Evolutionary conservation across 1,284 basidiomycete species (phyloP).

Genomic region (Ceraceosorus guamensis): DNA sequence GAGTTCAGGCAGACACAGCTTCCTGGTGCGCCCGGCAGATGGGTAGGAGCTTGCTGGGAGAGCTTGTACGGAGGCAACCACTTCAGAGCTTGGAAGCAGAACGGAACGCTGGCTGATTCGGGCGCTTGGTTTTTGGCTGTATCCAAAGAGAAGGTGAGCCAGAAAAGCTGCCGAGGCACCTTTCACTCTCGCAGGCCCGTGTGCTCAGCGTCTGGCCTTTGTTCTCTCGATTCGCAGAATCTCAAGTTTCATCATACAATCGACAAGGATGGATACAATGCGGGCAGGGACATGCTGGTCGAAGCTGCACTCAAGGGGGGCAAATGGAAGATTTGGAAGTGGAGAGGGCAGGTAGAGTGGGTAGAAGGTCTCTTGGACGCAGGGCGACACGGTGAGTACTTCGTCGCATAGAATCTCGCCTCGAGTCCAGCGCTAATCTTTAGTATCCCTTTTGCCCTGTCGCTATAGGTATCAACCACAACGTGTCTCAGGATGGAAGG

Average conservation of each 20-base stretch:
- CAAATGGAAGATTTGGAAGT: constrained; percentile 37
- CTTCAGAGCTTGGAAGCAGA: constrained; percentile 49
- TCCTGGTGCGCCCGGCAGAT: constrained; percentile 41
- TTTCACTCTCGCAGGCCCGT: not conserved
- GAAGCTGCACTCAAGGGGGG: constrained; percentile 36
- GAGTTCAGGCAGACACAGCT: constrained; percentile 45
- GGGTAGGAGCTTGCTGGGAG: constrained; percentile 47
- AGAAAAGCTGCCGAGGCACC: not conserved
- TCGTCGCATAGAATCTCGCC: constrained; percentile 16
- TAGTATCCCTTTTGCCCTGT: not conserved
- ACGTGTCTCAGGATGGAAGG: constrained; percentile 41
- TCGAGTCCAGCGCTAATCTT: not conserved
- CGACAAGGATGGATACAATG: constrained; percentile 46
- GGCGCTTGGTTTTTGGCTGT: constrained; percentile 50
- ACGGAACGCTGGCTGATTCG: constrained; percentile 44
- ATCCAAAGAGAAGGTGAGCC: constrained; percentile 39
- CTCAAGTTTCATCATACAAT: constrained; percentile 44
- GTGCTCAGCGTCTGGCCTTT: not conserved
- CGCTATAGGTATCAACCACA: constrained; percentile 44
- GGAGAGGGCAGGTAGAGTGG: constrained; percentile 43
- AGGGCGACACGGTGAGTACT: constrained; percentile 14
- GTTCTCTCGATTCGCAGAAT: constrained; percentile 11
- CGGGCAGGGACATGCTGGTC: constrained; percentile 45
- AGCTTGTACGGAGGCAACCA: constrained; percentile 46
- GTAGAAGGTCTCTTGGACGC: constrained; percentile 39